Conservation (phyloP, 2,329 filamentous ascomycete genomes). For the Xylariomycetidae sp. region DNA sequence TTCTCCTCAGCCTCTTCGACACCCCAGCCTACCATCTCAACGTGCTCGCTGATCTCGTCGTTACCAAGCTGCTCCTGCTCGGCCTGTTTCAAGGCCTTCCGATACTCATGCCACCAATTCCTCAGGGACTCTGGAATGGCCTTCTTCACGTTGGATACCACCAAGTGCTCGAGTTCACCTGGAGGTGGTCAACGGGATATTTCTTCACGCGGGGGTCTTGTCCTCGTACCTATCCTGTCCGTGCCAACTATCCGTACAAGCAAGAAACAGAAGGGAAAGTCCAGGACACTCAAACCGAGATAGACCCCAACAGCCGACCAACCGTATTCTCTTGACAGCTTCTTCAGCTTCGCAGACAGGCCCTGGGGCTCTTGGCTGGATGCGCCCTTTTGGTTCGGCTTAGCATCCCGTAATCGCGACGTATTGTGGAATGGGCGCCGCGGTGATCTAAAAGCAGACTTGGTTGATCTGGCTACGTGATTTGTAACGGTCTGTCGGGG, state of each 20-base stretch:
- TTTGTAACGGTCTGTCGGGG: conserved; percentile 11
- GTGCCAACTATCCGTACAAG: conserved; percentile 77
- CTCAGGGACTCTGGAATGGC: conserved; percentile 56
- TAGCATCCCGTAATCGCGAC: conserved; percentile 16
- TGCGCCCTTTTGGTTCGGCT: background rate
- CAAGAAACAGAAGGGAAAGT: conserved; percentile 94
- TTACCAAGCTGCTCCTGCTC: conserved; percentile 38
- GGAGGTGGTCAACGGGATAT: conserved; percentile 7
- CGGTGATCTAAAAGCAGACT: conserved; percentile 11
- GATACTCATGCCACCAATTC: conserved; percentile 44
- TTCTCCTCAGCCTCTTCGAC: conserved; percentile 57
- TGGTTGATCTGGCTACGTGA: conserved; percentile 7
- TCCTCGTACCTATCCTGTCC: conserved; percentile 76
- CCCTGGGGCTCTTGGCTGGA: conserved; percentile 29
- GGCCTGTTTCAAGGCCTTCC: conserved; percentile 39
- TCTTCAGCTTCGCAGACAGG: conserved; percentile 68
- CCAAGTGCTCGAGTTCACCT: conserved; percentile 60
- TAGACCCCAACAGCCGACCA: conserved; percentile 95
- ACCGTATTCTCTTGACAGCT: conserved; percentile 86
- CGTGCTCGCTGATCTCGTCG: conserved; percentile 37
- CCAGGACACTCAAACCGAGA: conserved; percentile 70
- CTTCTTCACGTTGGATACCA: conserved; percentile 54
- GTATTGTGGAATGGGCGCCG: conserved; percentile 21
- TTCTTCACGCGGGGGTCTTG: too few species aligned
- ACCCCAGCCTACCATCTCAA: conserved; percentile 51